phyloP scores from a whole-genome alignment of 805 yeast genomes.

The Candida insectalens region DNA sequence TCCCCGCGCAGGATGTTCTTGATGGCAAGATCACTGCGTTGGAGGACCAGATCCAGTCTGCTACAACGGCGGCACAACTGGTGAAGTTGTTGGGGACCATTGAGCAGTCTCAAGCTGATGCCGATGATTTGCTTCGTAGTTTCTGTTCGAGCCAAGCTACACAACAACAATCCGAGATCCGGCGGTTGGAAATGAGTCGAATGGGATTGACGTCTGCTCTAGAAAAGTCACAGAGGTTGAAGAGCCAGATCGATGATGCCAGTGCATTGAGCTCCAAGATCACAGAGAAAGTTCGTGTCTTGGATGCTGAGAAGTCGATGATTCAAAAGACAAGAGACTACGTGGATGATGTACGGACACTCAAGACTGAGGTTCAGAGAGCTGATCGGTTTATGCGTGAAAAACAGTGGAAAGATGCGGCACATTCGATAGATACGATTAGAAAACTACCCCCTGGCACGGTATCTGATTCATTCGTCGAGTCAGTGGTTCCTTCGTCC shows the following conservation, averaged over 20 bases:
- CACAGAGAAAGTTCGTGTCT: slow-evolving; percentile 56
- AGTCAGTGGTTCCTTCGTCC: slow-evolving; percentile 73
- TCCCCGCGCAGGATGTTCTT: not conserved
- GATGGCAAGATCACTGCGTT: slow-evolving; percentile 2
- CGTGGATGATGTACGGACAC: slow-evolving; percentile 53
- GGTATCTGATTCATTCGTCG: slow-evolving; percentile 58
- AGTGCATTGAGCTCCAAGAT: slow-evolving; percentile 56
- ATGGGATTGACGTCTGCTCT: slow-evolving; percentile 57
- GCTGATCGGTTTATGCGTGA: slow-evolving; percentile 61
- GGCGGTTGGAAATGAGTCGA: slow-evolving; percentile 47
- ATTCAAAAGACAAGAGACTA: slow-evolving; percentile 54
- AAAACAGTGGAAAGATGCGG: slow-evolving; percentile 70
- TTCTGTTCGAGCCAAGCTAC: slow-evolving; percentile 24
- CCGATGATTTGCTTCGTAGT: slow-evolving; percentile 15
- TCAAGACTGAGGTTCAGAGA: slow-evolving; percentile 56
- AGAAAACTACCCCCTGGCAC: slow-evolving; percentile 44
- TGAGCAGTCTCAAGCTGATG: slow-evolving; percentile 15
- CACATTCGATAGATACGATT: slow-evolving; percentile 50
- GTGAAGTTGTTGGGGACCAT: slow-evolving; percentile 14
- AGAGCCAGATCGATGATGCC: slow-evolving; percentile 46
- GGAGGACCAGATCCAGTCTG: slow-evolving; percentile 15
- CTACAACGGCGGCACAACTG: slow-evolving; percentile 16
- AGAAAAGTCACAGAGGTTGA: slow-evolving; percentile 44
- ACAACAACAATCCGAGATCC: slow-evolving; percentile 26
- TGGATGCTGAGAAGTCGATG: slow-evolving; percentile 62